These are phyloP conservation scores for Scutellaria barbata DNA, from an alignment of 257 asterid species.

Conservation along the genomic window DNA sequence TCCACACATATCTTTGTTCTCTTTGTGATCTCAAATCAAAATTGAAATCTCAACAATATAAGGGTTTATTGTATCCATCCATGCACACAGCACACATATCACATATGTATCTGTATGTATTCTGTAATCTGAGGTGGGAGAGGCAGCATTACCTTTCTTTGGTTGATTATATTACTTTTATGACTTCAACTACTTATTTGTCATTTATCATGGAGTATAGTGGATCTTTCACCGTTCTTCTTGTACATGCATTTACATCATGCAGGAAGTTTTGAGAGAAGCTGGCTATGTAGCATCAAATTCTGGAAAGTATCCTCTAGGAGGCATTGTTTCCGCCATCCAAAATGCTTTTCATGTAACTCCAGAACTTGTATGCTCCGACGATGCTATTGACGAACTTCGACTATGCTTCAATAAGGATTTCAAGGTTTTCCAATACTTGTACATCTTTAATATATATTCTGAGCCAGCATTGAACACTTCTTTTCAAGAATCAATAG, in stretches of 20 bases:
- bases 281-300: constrained; percentile 86
- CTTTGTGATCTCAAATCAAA: too few relatives aligned
- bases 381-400: constrained; percentile 77
- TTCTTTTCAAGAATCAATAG: not conserved
- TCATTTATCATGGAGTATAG: not conserved
- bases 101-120: not conserved
- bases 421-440: constrained; percentile 58
- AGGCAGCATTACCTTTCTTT: not conserved
- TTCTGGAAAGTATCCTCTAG: constrained; percentile 75
- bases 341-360: constrained; percentile 79
- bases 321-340: constrained; percentile 75
- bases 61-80: not conserved
- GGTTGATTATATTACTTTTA: not conserved
- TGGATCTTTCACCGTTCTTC: too few relatives aligned
- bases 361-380: constrained; percentile 74
- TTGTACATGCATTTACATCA: constrained; percentile 1
- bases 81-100: too few relatives aligned
- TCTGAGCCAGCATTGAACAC: not conserved
- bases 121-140: not conserved
- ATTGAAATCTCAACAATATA: not conserved
- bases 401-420: constrained; percentile 84
- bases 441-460: not conserved
- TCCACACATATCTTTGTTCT: too few relatives aligned
- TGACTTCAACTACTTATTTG: not conserved
- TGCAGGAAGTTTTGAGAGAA: constrained; percentile 69